phyloP scores from a whole-genome alignment of 2,329 filamentous ascomycete genomes.

The Tricladium varicosporioides region DNA sequence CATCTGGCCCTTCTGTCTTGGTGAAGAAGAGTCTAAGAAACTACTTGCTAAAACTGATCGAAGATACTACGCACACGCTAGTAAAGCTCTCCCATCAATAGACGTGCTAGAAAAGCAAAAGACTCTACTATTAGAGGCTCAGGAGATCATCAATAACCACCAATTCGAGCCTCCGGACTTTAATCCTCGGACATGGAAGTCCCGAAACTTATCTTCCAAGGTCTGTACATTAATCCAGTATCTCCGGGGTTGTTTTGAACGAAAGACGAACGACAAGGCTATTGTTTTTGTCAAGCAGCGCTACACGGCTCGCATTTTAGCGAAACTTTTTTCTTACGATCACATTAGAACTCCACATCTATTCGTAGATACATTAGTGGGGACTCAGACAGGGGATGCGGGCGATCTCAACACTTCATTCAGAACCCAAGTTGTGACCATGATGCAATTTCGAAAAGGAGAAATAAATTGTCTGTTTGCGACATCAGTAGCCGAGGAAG shows the following conservation, averaged over 20 bases:
- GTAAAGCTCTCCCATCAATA: constrained; percentile 27
- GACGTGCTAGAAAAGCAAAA: constrained; percentile 52
- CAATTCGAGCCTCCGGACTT: constrained; percentile 41
- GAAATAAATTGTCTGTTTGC: constrained; percentile 63
- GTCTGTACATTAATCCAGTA: constrained; percentile 60
- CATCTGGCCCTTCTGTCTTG: constrained; percentile 71
- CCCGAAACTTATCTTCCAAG: constrained; percentile 65
- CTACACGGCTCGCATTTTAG: constrained; percentile 72
- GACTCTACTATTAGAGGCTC: constrained; percentile 56
- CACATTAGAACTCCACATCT: constrained; percentile 57
- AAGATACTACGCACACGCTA: constrained; percentile 31
- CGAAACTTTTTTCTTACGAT: constrained; percentile 60
- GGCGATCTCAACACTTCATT: constrained; percentile 61
- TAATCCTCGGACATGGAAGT: constrained; percentile 2
- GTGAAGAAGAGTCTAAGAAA: constrained; percentile 58
- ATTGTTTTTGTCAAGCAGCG: constrained; percentile 86
- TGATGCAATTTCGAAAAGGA: constrained; percentile 62
- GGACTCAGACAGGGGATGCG: constrained; percentile 48
- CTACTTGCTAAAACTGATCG: constrained; percentile 55
- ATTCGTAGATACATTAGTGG: constrained; percentile 57
- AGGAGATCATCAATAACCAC: constrained; percentile 52
- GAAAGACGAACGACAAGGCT: constrained; percentile 60
- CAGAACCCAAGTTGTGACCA: constrained; percentile 69
- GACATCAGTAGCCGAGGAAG: constrained; percentile 66
- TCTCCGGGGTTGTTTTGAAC: constrained; percentile 61